These are phyloP conservation scores for Leishmania braziliensis DNA, from an alignment of 208 protist genomes.

Conservation along the genomic window DNA sequence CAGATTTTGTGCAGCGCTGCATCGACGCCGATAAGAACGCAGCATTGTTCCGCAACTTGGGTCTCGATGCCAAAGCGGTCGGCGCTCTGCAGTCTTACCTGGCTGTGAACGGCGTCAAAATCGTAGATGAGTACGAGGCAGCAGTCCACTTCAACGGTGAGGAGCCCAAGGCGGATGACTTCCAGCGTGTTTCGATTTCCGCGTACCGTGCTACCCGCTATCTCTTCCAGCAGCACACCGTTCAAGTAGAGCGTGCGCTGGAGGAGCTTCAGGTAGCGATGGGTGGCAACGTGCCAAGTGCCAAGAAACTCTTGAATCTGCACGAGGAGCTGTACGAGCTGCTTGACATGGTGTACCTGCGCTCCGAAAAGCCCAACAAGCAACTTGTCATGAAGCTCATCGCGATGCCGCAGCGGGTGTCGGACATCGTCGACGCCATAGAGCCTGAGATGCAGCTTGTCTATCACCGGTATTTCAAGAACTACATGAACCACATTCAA, in stretches of 20 bases:
- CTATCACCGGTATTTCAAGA: slow-evolving; percentile 77
- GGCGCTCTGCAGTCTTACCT: slow-evolving; percentile 61
- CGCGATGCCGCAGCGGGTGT: slow-evolving; percentile 73
- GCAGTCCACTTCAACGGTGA: slow-evolving; percentile 24
- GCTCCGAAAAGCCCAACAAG: slow-evolving; percentile 62
- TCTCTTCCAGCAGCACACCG: slow-evolving; percentile 83
- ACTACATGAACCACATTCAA: slow-evolving; percentile 50
- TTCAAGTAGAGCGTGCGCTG: slow-evolving; percentile 77
- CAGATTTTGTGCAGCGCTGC: slow-evolving; percentile 81
- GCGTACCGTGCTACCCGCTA: slow-evolving; percentile 80
- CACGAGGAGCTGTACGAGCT: slow-evolving; percentile 84
- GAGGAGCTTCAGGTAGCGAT: slow-evolving; percentile 68
- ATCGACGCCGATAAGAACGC: slow-evolving; percentile 75
- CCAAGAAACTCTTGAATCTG: slow-evolving; percentile 77
- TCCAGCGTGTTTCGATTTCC: slow-evolving; percentile 45
- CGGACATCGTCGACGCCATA: slow-evolving; percentile 72
- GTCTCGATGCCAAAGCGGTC: slow-evolving; percentile 50
- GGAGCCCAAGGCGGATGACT: slow-evolving; percentile 33
- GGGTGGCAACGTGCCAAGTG: slow-evolving; percentile 64
- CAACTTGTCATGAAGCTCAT: slow-evolving; percentile 68
- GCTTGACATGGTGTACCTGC: slow-evolving; percentile 74
- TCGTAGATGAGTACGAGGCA: slow-evolving; percentile 70
- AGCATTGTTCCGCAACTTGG: slow-evolving; percentile 56
- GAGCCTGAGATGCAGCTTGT: slow-evolving; percentile 81
- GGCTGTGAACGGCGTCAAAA: slow-evolving; percentile 55